Conservation (phyloP, 768 basidiomycete genomes). For the Porpolomopsis calyptriformis region DNA sequence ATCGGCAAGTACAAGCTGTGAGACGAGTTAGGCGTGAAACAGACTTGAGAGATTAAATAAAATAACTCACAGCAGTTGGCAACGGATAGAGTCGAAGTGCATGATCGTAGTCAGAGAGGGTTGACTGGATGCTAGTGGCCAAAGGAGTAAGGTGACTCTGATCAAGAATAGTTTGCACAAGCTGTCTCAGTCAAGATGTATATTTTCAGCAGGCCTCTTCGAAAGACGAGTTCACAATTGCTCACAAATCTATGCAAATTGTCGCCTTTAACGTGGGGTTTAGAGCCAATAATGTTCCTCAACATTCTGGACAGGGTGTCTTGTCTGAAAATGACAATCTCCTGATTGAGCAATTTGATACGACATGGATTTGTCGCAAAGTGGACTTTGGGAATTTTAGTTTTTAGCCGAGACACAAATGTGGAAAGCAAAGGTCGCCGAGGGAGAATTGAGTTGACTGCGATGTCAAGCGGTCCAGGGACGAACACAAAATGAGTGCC, state of each 20-base stretch:
- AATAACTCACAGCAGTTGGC: slow-evolving; percentile 68
- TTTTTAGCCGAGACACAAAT: slow-evolving; percentile 57
- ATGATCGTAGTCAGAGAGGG: slow-evolving; percentile 85
- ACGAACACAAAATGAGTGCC: slow-evolving; percentile 87
- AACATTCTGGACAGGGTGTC: slow-evolving; percentile 92
- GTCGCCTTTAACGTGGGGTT: slow-evolving; percentile 64
- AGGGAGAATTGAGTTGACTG: slow-evolving; percentile 71
- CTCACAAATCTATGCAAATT: slow-evolving; percentile 85
- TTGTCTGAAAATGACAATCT: slow-evolving; percentile 88
- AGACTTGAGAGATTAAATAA: too few species aligned
- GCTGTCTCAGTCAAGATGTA: slow-evolving; percentile 32
- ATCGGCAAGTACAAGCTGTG: slow-evolving; percentile 84
- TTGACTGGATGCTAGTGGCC: slow-evolving; percentile 75
- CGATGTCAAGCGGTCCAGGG: slow-evolving; percentile 87
- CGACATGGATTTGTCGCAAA: slow-evolving; percentile 90
- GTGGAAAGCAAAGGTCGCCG: slow-evolving; percentile 70
- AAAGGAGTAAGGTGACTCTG: slow-evolving; percentile 91
- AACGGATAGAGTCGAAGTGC: slow-evolving; percentile 86
- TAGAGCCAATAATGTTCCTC: slow-evolving; percentile 82
- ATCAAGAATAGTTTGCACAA: slow-evolving; percentile 93
- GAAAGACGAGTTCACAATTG: neutral
- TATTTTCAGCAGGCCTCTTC: neutral
- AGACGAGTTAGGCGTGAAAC: too few species aligned
- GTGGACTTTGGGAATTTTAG: slow-evolving; percentile 67
- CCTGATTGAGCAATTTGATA: slow-evolving; percentile 90